Conservation (phyloP, 805 yeast genomes). For the Candida adriatica region DNA sequence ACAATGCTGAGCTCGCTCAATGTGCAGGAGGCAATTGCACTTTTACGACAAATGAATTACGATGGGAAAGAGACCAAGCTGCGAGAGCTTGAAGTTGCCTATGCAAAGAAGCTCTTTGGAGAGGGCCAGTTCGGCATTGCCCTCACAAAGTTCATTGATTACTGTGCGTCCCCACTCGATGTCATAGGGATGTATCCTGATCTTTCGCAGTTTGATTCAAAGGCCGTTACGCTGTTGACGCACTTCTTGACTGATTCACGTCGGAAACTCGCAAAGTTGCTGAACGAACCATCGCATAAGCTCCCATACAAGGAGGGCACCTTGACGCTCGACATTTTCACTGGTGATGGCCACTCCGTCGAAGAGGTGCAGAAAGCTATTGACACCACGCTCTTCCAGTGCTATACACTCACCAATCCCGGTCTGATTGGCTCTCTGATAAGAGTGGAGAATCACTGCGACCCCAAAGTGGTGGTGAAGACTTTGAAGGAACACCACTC, state of each 20-base stretch:
- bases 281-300: conserved; percentile 8
- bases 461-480: conserved; percentile 50
- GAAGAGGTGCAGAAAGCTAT: conserved; percentile 40
- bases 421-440: conserved; percentile 77
- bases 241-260: conserved; percentile 42
- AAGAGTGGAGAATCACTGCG: conserved; percentile 70
- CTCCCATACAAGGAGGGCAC: conserved; percentile 12
- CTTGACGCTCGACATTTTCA: conserved; percentile 13
- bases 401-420: conserved; percentile 64
- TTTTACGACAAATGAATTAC: conserved; percentile 29
- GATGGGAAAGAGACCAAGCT: conserved; percentile 28
- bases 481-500: conserved; percentile 41
- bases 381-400: conserved; percentile 72
- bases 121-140: conserved; percentile 29
- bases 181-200: conserved; percentile 43
- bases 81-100: conserved; percentile 36
- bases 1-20: conserved; percentile 7
- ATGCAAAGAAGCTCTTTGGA: conserved; percentile 30
- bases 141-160: conserved; percentile 40
- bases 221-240: conserved; percentile 22
- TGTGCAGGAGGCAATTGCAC: conserved; percentile 26
- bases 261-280: conserved; percentile 33
- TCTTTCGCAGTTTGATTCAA: conserved; percentile 1
- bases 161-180: conserved; percentile 52
- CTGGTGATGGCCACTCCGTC: conserved; percentile 15